Evolutionary conservation across 768 basidiomycete species (phyloP), one percentile per base, ranked within the genome.

Genomic region (Gautieria morchelliformis): DNA sequence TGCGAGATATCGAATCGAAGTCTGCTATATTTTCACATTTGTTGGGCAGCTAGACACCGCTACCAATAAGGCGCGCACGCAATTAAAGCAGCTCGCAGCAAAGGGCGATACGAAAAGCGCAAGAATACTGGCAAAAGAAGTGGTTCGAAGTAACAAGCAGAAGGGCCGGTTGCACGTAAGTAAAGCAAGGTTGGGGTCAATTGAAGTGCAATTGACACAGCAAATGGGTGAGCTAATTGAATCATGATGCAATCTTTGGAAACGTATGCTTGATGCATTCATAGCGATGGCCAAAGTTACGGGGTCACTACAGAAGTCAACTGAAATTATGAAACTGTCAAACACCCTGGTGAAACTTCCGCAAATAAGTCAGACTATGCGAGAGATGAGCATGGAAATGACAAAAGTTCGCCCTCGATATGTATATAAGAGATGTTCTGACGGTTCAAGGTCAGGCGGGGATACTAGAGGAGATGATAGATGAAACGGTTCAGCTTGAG

Each of bases 371-470:
- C 85, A 83, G 61, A 81, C 82, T 0, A 99, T 99, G 96, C 82
- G 93, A 37, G 89, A 96, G 66, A 94, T 99, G 93, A 92, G 88
- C 64, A 92, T 94, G 87, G 96, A 99, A 71, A 97, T 98, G 96
- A 98, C 90, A 60, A 98, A 98, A 82, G 95, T 87, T 62, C 41
- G 75, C 54, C 46, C 4, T 42, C 51, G 15, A 20, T 30, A 11
- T 46, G 33, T 9, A 35, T 37, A 40, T 1, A 22, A 30, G 24
- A 32, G 44, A 67, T 32, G 66, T 33, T 58, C 19, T 54, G 4
- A 39, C 47, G 58, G 27, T 45, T 48, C 22, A 6, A n/a, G 12
- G 44, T 10, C 62, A 97, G 94, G 93, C 93, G 35, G 96, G 96
- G 2, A 90, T 99, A 60, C 84, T 98, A 82, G 90, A 93, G 63